Conservation (phyloP, 352 stramenopile genomes). For the Phytophthora pinifolia region DNA sequence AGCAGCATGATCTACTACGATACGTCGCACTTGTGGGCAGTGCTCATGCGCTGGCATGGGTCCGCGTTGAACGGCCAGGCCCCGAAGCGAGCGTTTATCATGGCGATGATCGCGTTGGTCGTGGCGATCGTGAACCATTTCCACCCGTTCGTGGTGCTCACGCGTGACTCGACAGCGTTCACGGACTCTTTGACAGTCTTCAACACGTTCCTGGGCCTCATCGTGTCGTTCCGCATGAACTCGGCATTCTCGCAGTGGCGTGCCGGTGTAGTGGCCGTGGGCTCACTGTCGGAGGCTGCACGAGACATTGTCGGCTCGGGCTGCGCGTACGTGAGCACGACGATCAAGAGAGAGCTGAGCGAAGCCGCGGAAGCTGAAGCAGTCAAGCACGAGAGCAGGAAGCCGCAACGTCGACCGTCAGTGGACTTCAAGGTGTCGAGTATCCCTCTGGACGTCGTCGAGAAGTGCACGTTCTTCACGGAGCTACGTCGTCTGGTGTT, state of each 20-base stretch:
- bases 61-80: slow-evolving; percentile 75
- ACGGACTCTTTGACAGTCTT: slow-evolving; percentile 83
- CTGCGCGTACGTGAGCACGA: slow-evolving; percentile 64
- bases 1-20: slow-evolving; percentile 81
- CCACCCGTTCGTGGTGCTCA: slow-evolving; percentile 66
- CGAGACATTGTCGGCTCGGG: slow-evolving; percentile 71
- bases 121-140: slow-evolving; percentile 54
- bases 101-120: slow-evolving; percentile 61
- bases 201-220: slow-evolving; percentile 83
- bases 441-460: slow-evolving; percentile 56
- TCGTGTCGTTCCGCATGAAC: slow-evolving; percentile 80
- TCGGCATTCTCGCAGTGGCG: slow-evolving; percentile 82
- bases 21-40: slow-evolving; percentile 50
- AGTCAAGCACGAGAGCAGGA: slow-evolving; percentile 1
- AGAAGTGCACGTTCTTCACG: slow-evolving; percentile 80
- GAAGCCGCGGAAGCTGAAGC: neutral
- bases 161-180: slow-evolving; percentile 69
- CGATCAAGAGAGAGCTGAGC: slow-evolving; percentile 27
- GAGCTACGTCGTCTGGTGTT: slow-evolving; percentile 79
- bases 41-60: slow-evolving; percentile 71
- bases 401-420: neutral
- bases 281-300: slow-evolving; percentile 58
- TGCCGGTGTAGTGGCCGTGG: slow-evolving; percentile 62
- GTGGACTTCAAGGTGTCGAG: slow-evolving; percentile 20
- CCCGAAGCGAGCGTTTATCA: slow-evolving; percentile 57